Evolutionary conservation across 495 filamentous ascomycete genomes (phyloP).

Genomic region (Aspergillus homomorphus): DNA sequence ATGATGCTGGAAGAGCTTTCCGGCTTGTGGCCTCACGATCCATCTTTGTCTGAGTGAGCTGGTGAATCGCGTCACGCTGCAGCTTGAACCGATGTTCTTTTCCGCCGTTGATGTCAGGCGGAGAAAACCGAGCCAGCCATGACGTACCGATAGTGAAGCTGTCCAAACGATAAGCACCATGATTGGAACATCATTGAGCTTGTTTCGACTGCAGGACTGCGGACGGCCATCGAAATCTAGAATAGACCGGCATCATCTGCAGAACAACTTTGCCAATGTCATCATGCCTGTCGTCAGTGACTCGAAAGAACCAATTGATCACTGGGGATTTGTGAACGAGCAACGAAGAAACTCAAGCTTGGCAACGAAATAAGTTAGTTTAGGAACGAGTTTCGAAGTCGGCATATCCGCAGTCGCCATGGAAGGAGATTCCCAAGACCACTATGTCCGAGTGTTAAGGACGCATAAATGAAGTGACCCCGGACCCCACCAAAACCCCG

Average conservation of each 20-base stretch:
- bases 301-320: background rate
- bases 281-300: too few relatives aligned
- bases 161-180: background rate
- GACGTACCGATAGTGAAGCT: background rate
- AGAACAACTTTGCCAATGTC: background rate
- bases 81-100: too few relatives aligned
- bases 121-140: background rate
- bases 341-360: too few relatives aligned
- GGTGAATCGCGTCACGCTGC: too few relatives aligned
- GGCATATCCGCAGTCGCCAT: background rate
- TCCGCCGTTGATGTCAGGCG: background rate
- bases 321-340: too few relatives aligned
- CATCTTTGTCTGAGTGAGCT: too few relatives aligned
- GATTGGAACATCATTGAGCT: background rate
- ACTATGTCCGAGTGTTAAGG: background rate
- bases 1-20: too few relatives aligned
- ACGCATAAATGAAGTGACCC: background rate
- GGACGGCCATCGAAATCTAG: background rate
- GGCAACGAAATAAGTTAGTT: too few relatives aligned
- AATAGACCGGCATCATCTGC: background rate
- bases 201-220: background rate
- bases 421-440: background rate
- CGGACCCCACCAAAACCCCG: conserved; percentile 1
- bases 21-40: too few relatives aligned
- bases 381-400: background rate